Conservation (phyloP, 495 filamentous ascomycete genomes). For the Penicillium odoratum region DNA sequence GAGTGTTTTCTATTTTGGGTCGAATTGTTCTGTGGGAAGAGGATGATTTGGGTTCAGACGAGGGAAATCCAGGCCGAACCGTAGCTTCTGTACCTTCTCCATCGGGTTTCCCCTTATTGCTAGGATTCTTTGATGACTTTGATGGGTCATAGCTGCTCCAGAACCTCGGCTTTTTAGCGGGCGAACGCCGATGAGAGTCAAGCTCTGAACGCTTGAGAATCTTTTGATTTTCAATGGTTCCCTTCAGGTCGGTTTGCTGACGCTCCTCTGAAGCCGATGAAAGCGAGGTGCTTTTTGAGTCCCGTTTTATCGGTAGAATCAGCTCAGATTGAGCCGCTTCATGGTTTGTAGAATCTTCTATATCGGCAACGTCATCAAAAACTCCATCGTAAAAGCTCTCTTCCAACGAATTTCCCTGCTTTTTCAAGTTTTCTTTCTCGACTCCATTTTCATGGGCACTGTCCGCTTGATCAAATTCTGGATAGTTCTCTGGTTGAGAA, state of each 20-base stretch:
- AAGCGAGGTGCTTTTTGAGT: neutral
- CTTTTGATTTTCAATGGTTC: neutral
- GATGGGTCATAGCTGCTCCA: conserved; percentile 7
- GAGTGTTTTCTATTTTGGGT: conserved; percentile 25
- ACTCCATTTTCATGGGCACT: neutral
- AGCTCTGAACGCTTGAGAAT: conserved; percentile 4
- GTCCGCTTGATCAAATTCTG: neutral
- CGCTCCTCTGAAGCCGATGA: conserved; percentile 10
- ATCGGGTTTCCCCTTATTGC: neutral
- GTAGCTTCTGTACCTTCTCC: neutral
- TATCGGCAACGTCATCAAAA: conserved; percentile 24
- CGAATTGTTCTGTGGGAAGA: conserved; percentile 33
- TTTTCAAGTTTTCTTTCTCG: neutral
- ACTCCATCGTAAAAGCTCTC: conserved; percentile 32
- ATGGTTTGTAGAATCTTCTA: conserved; percentile 1
- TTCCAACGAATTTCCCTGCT: neutral
- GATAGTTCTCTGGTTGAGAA: conserved; percentile 29
- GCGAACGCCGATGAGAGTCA: conserved; percentile 13
- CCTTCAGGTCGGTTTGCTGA: neutral
- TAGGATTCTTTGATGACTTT: neutral
- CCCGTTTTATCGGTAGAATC: neutral
- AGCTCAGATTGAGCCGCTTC: neutral
- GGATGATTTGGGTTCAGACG: conserved; percentile 24
- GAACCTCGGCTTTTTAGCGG: conserved; percentile 34
- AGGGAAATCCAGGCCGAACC: neutral